Evolutionary conservation across 108 stramenopile species (phyloP), one percentile per base, ranked within the genome.

Genomic region (Chaetoceros tenuissimus): DNA sequence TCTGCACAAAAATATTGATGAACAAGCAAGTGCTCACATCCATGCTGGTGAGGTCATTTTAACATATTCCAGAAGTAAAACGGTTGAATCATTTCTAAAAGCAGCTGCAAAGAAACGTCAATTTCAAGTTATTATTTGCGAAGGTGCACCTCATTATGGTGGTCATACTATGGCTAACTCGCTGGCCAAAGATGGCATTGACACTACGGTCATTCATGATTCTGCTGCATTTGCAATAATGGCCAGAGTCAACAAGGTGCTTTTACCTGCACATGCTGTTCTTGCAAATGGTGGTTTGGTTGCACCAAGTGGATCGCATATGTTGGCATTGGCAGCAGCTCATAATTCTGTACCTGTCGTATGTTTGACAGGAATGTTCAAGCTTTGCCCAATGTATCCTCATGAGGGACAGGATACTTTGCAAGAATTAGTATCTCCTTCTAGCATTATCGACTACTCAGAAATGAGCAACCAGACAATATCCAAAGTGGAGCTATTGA

Each of bases 281-380:
- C 74, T 97, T 69, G 98, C 98, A 7, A 96, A 98, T 67, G 98
- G 98, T 1, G 96, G 97, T 13, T 71, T 96, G 16, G 80, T 98
- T 57, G 92, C 95, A 0, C 67, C 87, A 1, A 83, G 84, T 62
- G 96, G 96, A 1, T 89, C 68, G 48, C 89, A 96, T 55, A 73
- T 95, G 60, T 90, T 95, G 19, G 94, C 91, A 16, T 63, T 95
- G 48, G 95, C 94, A 5, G 98, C 98, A n/a, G 75, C 82, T 46
- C 73, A 92, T 26, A 94, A 96, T 59, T 74, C 89, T 10, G 96
- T 98, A 3, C 96, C 98, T 5, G 86, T 96, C 13, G 91, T 98
- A 16, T 81, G 89, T 40, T 68, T 96, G 46, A 90, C 95, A 5
- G 96, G 94, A 18, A 81, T 96, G 66, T 98, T 93, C 84, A 96